phyloP scores from a whole-genome alignment of 2,329 filamentous ascomycete species.

The Leptographium radiaticola region DNA sequence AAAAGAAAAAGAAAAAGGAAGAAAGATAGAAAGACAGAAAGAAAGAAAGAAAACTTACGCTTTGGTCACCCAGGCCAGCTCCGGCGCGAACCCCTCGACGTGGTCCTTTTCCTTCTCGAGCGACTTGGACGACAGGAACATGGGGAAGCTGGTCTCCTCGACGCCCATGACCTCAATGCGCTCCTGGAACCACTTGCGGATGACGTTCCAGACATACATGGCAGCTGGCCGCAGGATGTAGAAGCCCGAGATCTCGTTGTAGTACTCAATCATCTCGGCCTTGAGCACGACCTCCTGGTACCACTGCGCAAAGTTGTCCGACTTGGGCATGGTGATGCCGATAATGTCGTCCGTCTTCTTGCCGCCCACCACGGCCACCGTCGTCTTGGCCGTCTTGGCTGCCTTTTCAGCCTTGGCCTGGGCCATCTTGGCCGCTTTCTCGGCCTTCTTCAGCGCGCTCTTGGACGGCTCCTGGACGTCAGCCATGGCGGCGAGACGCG shows the following conservation, averaged over 20 bases:
- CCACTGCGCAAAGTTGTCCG: slow-evolving; percentile 83
- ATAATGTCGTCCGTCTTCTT: slow-evolving; percentile 60
- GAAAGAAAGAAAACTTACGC: slow-evolving; percentile 34
- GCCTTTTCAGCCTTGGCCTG: slow-evolving; percentile 51
- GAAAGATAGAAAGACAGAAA: no score
- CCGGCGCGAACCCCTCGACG: slow-evolving; percentile 94
- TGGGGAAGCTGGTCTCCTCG: slow-evolving; percentile 90
- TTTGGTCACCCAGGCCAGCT: slow-evolving; percentile 80
- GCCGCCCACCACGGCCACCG: slow-evolving; percentile 38
- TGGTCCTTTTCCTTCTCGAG: slow-evolving; percentile 85
- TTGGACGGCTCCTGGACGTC: slow-evolving; percentile 35
- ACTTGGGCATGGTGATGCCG: slow-evolving; percentile 76
- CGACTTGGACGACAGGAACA: slow-evolving; percentile 89
- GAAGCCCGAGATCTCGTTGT: slow-evolving; percentile 83
- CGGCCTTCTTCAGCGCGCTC: slow-evolving; percentile 52
- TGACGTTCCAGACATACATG: slow-evolving; percentile 53
- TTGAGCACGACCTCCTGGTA: slow-evolving; percentile 97
- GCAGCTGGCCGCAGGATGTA: slow-evolving; percentile 67
- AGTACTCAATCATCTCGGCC: slow-evolving; percentile 96
- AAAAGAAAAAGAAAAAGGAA: background rate
- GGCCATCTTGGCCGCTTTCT: slow-evolving; percentile 45
- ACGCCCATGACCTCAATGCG: slow-evolving; percentile 86
- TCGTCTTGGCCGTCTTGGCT: slow-evolving; percentile 39
- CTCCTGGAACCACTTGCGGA: slow-evolving; percentile 53
- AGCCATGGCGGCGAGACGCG: slow-evolving; percentile 7